phyloP scores from a whole-genome alignment of 2,329 filamentous ascomycete species.

The Epicoccum sorghinum region DNA sequence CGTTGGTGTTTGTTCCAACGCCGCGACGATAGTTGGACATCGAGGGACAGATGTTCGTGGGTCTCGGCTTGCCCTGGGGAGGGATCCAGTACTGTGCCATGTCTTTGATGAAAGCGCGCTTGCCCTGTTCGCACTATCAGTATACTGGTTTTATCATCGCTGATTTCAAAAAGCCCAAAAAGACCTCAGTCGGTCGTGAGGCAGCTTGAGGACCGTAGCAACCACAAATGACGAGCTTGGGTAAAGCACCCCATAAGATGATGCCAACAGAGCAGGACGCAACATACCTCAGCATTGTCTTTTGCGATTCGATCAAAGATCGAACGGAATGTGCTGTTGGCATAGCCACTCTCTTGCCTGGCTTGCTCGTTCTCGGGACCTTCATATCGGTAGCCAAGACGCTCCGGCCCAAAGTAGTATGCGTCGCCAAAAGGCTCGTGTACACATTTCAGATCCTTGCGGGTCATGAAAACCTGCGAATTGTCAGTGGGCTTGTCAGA shows the following conservation, averaged over 20 bases:
- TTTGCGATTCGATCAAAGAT: conserved; percentile 78
- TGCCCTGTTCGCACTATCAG: conserved; percentile 63
- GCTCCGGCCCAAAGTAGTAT: conserved; percentile 94
- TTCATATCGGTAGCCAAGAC: conserved; percentile 79
- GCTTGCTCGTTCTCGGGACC: conserved; percentile 65
- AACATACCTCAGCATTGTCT: conserved; percentile 73
- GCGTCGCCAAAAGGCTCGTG: conserved; percentile 98
- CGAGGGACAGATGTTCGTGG: conserved; percentile 78
- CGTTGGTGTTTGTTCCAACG: conserved; percentile 59
- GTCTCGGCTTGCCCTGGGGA: conserved; percentile 63
- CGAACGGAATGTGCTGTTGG: conserved; percentile 73
- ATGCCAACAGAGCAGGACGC: conserved; percentile 15
- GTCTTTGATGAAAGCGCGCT: conserved; percentile 97
- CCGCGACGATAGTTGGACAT: conserved; percentile 65
- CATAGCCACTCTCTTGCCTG: conserved; percentile 66
- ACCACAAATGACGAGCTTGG: no score
- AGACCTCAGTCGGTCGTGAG: not conserved
- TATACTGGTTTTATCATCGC: not conserved
- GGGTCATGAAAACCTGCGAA: conserved; percentile 85
- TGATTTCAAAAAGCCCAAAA: not conserved
- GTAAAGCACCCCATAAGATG: not conserved
- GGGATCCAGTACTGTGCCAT: conserved; percentile 92
- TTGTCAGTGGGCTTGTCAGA: conserved; percentile 10
- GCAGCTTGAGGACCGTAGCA: no score
- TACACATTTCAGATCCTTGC: conserved; percentile 79